These are phyloP conservation scores for Leccinum incarnatum DNA, from an alignment of 768 basidiomycete genomes.

Conservation along the genomic window DNA sequence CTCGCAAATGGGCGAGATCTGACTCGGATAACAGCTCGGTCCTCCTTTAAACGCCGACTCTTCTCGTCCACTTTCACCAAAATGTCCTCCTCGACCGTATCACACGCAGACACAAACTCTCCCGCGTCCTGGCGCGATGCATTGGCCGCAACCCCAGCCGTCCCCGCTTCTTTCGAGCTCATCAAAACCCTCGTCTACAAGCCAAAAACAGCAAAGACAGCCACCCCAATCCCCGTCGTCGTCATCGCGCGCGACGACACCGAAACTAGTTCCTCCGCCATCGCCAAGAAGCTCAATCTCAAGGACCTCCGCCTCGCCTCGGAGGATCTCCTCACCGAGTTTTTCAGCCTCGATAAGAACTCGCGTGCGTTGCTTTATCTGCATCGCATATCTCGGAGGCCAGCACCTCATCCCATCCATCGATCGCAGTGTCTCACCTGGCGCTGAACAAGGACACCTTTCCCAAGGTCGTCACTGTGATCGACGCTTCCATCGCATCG, in stretches of 20 bases:
- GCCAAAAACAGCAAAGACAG: slow-evolving; percentile 91
- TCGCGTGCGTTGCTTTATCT: slow-evolving; percentile 57
- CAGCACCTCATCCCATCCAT: neutral
- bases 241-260: slow-evolving; percentile 83
- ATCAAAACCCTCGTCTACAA: slow-evolving; percentile 93
- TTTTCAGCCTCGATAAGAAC: slow-evolving; percentile 83
- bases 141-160: slow-evolving; percentile 49
- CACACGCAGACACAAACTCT: slow-evolving; percentile 63
- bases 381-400: too few relatives aligned
- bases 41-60: slow-evolving; percentile 16
- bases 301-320: slow-evolving; percentile 87
- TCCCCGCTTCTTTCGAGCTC: slow-evolving; percentile 63
- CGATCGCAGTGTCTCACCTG: slow-evolving; percentile 70
- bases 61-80: slow-evolving; percentile 15
- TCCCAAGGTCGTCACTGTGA: slow-evolving; percentile 66
- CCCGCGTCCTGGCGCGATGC: slow-evolving; percentile 77
- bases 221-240: slow-evolving; percentile 79
- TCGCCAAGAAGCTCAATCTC: slow-evolving; percentile 76
- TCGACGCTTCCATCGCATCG: slow-evolving; percentile 77
- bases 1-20: slow-evolving; percentile 12
- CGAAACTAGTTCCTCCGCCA: slow-evolving; percentile 73
- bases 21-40: slow-evolving; percentile 13
- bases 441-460: slow-evolving; percentile 65
- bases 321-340: slow-evolving; percentile 82
- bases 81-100: slow-evolving; percentile 41